phyloP scores from a whole-genome alignment of 768 basidiomycete genomes.

The Leccinellum luteum region DNA sequence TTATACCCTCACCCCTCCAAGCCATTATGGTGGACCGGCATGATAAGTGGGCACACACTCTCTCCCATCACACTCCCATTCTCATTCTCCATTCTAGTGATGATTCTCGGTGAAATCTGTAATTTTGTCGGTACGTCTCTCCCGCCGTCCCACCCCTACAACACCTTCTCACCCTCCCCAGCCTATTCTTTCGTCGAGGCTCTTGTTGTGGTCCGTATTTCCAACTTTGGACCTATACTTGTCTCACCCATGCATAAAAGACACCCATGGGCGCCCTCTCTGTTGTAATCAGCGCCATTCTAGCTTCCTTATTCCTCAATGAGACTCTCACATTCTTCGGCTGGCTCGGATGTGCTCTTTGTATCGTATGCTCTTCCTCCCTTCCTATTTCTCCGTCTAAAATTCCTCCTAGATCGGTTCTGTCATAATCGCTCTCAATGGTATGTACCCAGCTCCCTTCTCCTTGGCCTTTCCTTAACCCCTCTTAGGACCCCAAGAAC shows the following conservation, averaged over 20 bases:
- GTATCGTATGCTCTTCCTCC: slow-evolving; percentile 62
- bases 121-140: slow-evolving; percentile 71
- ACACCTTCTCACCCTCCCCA: slow-evolving; percentile 22
- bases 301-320: slow-evolving; percentile 91
- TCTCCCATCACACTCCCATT: neutral
- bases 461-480: slow-evolving; percentile 1
- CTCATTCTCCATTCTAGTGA: slow-evolving; percentile 47
- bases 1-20: slow-evolving; percentile 27
- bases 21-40: slow-evolving; percentile 92
- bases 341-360: slow-evolving; percentile 91
- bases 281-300: slow-evolving; percentile 91
- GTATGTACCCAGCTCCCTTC: slow-evolving; percentile 29
- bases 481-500: slow-evolving; percentile 61
- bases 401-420: slow-evolving; percentile 61
- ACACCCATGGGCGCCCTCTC: slow-evolving; percentile 96
- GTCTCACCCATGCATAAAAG: slow-evolving; percentile 32
- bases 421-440: slow-evolving; percentile 88
- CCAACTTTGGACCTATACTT: neutral
- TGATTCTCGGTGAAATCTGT: slow-evolving; percentile 89
- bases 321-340: slow-evolving; percentile 95
- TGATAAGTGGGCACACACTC: slow-evolving; percentile 55
- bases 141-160: neutral
- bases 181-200: slow-evolving; percentile 91
- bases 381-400: neutral
- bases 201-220: slow-evolving; percentile 75